Evolutionary conservation across 768 basidiomycete species (phyloP).

Genomic region (Pleurotus tuber-regium): DNA sequence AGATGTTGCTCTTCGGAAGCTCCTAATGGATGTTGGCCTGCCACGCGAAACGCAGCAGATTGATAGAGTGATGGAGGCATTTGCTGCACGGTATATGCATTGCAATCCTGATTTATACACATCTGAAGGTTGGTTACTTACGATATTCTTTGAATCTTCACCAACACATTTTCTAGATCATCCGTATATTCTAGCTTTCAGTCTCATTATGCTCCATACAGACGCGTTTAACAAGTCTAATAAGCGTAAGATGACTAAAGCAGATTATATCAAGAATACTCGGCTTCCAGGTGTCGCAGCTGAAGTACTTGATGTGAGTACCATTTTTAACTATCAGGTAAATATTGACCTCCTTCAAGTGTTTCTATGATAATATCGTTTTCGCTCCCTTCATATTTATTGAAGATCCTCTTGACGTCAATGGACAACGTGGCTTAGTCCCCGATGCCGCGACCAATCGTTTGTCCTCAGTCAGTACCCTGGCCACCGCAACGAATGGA

Average conservation of each 20-base stretch:
- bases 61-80: slow-evolving; percentile 95
- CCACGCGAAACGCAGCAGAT: slow-evolving; percentile 98
- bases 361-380: slow-evolving; percentile 94
- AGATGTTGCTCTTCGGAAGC: slow-evolving; percentile 85
- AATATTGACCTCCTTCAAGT: slow-evolving; percentile 43
- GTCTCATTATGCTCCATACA: slow-evolving; percentile 97
- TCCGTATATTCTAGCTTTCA: slow-evolving; percentile 95
- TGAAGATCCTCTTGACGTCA: slow-evolving; percentile 81
- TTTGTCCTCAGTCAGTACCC: slow-evolving; percentile 32
- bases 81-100: slow-evolving; percentile 77
- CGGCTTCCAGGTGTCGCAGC: slow-evolving; percentile 77
- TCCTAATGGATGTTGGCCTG: slow-evolving; percentile 89
- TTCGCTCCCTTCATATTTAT: slow-evolving; percentile 97
- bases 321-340: neutral
- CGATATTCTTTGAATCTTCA: neutral
- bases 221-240: slow-evolving; percentile 98
- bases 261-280: slow-evolving; percentile 93
- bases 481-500: slow-evolving; percentile 16
- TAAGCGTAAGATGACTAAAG: slow-evolving; percentile 95
- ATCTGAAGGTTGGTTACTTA: slow-evolving; percentile 57
- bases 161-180: slow-evolving; percentile 56
- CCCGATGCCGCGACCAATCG: slow-evolving; percentile 38
- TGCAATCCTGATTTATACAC: slow-evolving; percentile 83
- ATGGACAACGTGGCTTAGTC: slow-evolving; percentile 48
- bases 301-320: slow-evolving; percentile 81